phyloP scores from a whole-genome alignment of 2,329 filamentous ascomycete genomes.

The Neonectria neomacrospora region DNA sequence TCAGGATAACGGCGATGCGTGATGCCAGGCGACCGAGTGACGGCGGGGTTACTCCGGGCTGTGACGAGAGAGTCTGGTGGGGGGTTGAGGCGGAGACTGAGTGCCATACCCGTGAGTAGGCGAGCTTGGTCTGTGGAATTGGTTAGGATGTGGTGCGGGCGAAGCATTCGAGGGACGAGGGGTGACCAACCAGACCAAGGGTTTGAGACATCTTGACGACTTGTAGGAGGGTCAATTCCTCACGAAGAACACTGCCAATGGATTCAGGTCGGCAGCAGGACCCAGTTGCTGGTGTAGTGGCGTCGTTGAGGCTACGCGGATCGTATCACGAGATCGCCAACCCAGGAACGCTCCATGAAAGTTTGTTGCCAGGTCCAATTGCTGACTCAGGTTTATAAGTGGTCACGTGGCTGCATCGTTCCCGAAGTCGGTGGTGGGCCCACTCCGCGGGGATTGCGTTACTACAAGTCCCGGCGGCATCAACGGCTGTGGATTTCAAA shows the following conservation, averaged over 20 bases:
- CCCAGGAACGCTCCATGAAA: slow-evolving; percentile 36
- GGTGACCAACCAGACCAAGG: slow-evolving; percentile 72
- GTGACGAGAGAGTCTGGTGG: slow-evolving; percentile 70
- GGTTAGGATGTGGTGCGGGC: slow-evolving; percentile 28
- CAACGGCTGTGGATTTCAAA: slow-evolving; percentile 49
- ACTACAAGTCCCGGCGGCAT: slow-evolving; percentile 39
- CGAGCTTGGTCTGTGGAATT: slow-evolving; percentile 81
- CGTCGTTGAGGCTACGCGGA: slow-evolving; percentile 35
- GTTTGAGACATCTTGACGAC: slow-evolving; percentile 77
- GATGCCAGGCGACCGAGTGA: slow-evolving; percentile 91
- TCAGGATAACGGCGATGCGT: slow-evolving; percentile 85
- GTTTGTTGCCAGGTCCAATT: slow-evolving; percentile 43
- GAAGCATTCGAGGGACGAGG: slow-evolving; percentile 14
- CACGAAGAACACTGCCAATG: slow-evolving; percentile 26
- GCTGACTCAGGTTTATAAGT: slow-evolving; percentile 38
- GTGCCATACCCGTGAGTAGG: slow-evolving; percentile 97
- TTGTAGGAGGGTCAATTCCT: slow-evolving; percentile 35
- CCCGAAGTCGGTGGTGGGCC: slow-evolving; percentile 40
- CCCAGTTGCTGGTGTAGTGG: slow-evolving; percentile 21
- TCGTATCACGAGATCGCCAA: slow-evolving; percentile 37
- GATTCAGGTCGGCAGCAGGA: slow-evolving; percentile 25
- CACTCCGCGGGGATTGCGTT: slow-evolving; percentile 27
- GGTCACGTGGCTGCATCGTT: slow-evolving; percentile 36
- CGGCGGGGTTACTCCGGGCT: slow-evolving; percentile 70
- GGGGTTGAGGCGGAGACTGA: slow-evolving; percentile 77